Percentiles rank a stretch among this genome's conserved stretches.
Conservation (phyloP, 345 rosid genomes). For the Salix purpurea region DNA sequence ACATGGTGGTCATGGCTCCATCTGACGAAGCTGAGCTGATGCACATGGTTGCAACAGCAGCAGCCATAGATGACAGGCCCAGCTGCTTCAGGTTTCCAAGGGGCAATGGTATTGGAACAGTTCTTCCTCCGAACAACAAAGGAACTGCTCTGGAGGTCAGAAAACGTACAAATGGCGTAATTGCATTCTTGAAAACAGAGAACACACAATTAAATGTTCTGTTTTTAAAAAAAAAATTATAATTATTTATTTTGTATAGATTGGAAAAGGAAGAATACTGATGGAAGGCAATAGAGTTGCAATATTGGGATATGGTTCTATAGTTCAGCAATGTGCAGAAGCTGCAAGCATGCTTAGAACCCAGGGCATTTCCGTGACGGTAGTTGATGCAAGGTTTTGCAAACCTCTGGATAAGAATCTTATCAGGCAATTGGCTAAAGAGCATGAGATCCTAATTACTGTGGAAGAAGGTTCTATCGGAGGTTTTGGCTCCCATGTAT, state of each 20-base stretch:
- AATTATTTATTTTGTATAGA: conserved; percentile 27
- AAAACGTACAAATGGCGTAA: neutral
- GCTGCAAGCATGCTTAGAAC: conserved; percentile 49
- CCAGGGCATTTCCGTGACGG: conserved; percentile 45
- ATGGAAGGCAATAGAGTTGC: conserved; percentile 71
- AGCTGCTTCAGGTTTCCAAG: conserved; percentile 83
- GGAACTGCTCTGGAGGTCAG: conserved; percentile 59
- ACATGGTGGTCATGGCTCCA: conserved; percentile 87
- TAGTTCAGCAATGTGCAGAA: conserved; percentile 63
- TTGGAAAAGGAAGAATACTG: conserved; percentile 79
- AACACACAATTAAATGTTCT: conserved; percentile 2
- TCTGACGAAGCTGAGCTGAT: conserved; percentile 71
- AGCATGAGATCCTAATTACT: conserved; percentile 70
- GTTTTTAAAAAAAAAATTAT: neutral
- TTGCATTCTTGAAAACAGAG: neutral
- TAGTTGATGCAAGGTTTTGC: conserved; percentile 92
- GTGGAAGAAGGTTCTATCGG: conserved; percentile 86
- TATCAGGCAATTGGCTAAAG: conserved; percentile 55
- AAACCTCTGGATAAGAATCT: conserved; percentile 74
- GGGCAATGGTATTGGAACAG: conserved; percentile 60
- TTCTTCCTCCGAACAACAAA: conserved; percentile 51
- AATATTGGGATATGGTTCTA: conserved; percentile 70
- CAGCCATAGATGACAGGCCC: conserved; percentile 69
- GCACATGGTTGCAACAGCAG: conserved; percentile 82
- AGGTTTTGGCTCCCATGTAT: conserved; percentile 83